A percentile compares a stretch with the other conserved stretches of the same genome.
These are phyloP conservation scores for Penicillium verhagenii DNA, from an alignment of 495 filamentous ascomycete genomes.

Conservation along the genomic window DNA sequence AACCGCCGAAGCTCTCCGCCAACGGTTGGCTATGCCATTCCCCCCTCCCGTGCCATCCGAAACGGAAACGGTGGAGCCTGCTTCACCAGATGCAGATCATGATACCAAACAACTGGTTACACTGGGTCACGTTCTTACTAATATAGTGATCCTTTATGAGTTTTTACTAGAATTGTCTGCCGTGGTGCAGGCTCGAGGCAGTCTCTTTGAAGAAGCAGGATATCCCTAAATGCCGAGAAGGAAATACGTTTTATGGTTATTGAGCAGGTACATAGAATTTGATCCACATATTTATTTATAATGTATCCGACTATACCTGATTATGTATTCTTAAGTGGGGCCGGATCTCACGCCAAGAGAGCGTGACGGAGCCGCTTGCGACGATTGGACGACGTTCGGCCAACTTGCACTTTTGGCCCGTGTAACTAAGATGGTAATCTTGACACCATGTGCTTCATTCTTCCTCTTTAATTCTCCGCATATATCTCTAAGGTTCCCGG, in stretches of 20 bases:
- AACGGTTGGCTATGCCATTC: slow-evolving; percentile 40
- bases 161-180: slow-evolving; percentile 89
- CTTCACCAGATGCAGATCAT: slow-evolving; percentile 27
- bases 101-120: slow-evolving; percentile 46
- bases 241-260: background rate
- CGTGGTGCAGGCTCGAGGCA: slow-evolving; percentile 79
- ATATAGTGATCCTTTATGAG: slow-evolving; percentile 59
- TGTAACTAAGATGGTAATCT: background rate
- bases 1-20: slow-evolving; percentile 36
- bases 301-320: background rate
- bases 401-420: background rate
- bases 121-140: slow-evolving; percentile 83
- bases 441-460: background rate
- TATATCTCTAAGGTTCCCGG: slow-evolving; percentile 16
- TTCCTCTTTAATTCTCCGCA: background rate
- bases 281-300: slow-evolving; percentile 1
- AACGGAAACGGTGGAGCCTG: slow-evolving; percentile 18
- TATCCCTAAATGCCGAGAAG: slow-evolving; percentile 27
- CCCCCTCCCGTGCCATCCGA: slow-evolving; percentile 11
- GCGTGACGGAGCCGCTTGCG: slow-evolving; percentile 20
- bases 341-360: slow-evolving; percentile 10
- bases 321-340: background rate
- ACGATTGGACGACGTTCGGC: slow-evolving; percentile 18
- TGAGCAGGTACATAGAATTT: background rate
- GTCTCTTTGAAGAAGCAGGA: slow-evolving; percentile 81